Percentiles rank a stretch among this genome's conserved stretches.
phyloP scores from a whole-genome alignment of 129 eudicot genomes.

The Lactuca saligna region DNA sequence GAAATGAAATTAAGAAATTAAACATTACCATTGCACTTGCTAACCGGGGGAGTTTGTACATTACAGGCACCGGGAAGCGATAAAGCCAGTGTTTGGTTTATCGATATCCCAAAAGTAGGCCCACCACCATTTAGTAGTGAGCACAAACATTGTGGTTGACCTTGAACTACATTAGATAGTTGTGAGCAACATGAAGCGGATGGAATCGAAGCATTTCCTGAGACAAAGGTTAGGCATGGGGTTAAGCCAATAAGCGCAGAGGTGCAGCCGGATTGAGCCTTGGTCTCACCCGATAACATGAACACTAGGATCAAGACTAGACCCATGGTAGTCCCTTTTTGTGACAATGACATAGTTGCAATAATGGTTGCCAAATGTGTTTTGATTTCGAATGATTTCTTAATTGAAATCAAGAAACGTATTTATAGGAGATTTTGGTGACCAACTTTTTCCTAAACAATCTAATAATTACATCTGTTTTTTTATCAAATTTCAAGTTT shows the following conservation, averaged over 20 bases:
- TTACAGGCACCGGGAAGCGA: slow-evolving; percentile 53
- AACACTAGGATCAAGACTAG: slow-evolving; percentile 29
- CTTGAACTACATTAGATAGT: slow-evolving; percentile 44
- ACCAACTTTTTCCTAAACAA: slow-evolving; percentile 32
- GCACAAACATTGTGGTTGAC: slow-evolving; percentile 66
- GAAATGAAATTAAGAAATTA: not conserved
- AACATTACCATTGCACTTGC: slow-evolving; percentile 48
- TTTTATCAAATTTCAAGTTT: no score
- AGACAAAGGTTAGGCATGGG: slow-evolving; percentile 51
- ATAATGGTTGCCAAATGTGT: not conserved
- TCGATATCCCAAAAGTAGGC: slow-evolving; percentile 40
- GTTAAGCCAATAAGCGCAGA: slow-evolving; percentile 52
- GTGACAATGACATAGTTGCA: slow-evolving; percentile 36
- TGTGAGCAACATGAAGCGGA: slow-evolving; percentile 68
- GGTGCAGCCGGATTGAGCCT: slow-evolving; percentile 71
- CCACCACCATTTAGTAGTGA: slow-evolving; percentile 43
- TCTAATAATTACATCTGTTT: no score
- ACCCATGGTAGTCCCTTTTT: slow-evolving; percentile 24
- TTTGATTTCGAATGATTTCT: not conserved
- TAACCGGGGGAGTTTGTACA: slow-evolving; percentile 51
- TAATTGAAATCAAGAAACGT: slow-evolving; percentile 6
- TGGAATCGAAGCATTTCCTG: slow-evolving; percentile 59
- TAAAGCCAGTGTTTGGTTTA: slow-evolving; percentile 56
- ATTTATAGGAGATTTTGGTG: slow-evolving; percentile 27
- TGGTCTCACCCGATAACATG: slow-evolving; percentile 34